Conservation (phyloP, 345 rosid genomes). For the Passiflora organensis region DNA sequence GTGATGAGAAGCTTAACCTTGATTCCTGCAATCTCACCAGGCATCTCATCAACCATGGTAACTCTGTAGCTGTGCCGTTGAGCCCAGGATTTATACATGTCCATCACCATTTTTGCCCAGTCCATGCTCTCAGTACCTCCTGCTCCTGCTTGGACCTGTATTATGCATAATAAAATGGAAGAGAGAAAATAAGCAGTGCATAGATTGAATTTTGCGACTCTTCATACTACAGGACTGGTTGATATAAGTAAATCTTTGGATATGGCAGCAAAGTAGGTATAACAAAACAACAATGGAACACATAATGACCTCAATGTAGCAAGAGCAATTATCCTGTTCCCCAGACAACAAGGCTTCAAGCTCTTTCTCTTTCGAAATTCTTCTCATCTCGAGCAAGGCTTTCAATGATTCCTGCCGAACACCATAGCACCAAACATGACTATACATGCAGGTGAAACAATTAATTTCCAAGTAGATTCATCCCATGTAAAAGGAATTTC, state of each 20-base stretch:
- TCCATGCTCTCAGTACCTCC: slow-evolving; percentile 99
- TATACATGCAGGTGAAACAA: background rate
- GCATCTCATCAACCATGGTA: slow-evolving; percentile 74
- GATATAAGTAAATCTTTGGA: slow-evolving; percentile 1
- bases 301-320: slow-evolving; percentile 72
- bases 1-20: slow-evolving; percentile 53
- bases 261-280: slow-evolving; percentile 10
- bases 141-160: slow-evolving; percentile 94
- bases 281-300: background rate
- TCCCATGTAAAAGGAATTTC: background rate
- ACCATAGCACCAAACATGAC: slow-evolving; percentile 4
- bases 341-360: slow-evolving; percentile 82
- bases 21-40: slow-evolving; percentile 91
- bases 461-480: too few relatives aligned
- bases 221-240: background rate
- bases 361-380: slow-evolving; percentile 73
- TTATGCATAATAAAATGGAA: slow-evolving; percentile 9
- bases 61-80: slow-evolving; percentile 55
- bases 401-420: slow-evolving; percentile 57
- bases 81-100: slow-evolving; percentile 90
- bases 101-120: slow-evolving; percentile 96
- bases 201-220: background rate
- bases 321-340: slow-evolving; percentile 72
- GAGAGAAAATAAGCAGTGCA: background rate
- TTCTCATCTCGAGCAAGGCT: slow-evolving; percentile 73